A percentile compares a stretch with the other conserved stretches of the same genome.
These are phyloP conservation scores for Meira nashicola DNA, from an alignment of 1,284 basidiomycete genomes.

Conservation along the genomic window DNA sequence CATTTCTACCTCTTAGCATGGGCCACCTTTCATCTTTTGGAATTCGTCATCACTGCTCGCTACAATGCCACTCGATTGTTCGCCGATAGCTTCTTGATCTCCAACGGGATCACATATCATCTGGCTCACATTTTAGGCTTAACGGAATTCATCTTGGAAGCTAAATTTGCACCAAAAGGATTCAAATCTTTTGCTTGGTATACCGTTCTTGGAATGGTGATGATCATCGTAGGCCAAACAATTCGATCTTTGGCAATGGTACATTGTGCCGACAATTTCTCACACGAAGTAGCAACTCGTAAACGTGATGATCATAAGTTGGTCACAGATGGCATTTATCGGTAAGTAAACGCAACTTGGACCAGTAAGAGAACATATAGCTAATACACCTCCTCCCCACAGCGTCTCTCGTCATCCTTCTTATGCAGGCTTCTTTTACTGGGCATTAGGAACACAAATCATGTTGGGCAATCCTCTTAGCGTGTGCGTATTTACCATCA, in stretches of 20 bases:
- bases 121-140: slow-evolving; percentile 75
- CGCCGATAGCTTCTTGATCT: slow-evolving; percentile 91
- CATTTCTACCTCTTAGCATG: slow-evolving; percentile 35
- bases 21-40: slow-evolving; percentile 77
- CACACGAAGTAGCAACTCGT: slow-evolving; percentile 59
- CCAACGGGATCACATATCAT: slow-evolving; percentile 83
- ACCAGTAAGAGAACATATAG: neutral
- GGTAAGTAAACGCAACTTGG: slow-evolving; percentile 16
- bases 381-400: slow-evolving; percentile 8
- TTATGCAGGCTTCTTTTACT: slow-evolving; percentile 95
- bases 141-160: slow-evolving; percentile 67
- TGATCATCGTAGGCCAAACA: slow-evolving; percentile 69
- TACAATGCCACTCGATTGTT: slow-evolving; percentile 91
- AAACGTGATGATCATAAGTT: slow-evolving; percentile 44
- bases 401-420: slow-evolving; percentile 91
- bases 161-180: slow-evolving; percentile 16
- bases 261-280: slow-evolving; percentile 86
- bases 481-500: slow-evolving; percentile 62
- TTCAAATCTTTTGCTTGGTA: slow-evolving; percentile 5
- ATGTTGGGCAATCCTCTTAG: slow-evolving; percentile 79
- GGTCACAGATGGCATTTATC: slow-evolving; percentile 45
- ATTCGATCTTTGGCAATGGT: slow-evolving; percentile 90
- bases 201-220: slow-evolving; percentile 59
- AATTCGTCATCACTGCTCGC: slow-evolving; percentile 89
- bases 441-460: slow-evolving; percentile 93